phyloP scores from a whole-genome alignment of 208 protist species.

The Ichthyophonus hoferi region DNA sequence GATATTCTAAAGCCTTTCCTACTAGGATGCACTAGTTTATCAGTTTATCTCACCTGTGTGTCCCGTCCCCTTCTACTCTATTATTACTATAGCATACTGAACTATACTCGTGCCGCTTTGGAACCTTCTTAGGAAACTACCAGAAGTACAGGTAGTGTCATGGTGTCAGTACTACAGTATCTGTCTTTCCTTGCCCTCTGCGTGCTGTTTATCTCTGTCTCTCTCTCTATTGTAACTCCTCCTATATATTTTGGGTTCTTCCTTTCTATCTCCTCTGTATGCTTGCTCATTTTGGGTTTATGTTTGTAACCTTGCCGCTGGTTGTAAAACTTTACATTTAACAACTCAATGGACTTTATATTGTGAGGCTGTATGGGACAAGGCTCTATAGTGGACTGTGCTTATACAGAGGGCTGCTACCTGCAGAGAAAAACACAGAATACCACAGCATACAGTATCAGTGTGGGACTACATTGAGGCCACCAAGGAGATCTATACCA shows the following conservation, averaged over 20 bases:
- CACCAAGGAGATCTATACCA: background rate
- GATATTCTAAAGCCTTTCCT: background rate
- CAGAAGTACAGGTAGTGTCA: conserved; percentile 17
- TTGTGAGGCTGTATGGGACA: background rate
- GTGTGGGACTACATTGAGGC: background rate
- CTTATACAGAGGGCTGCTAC: no score
- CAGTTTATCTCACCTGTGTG: background rate
- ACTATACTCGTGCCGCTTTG: background rate
- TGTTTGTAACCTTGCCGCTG: no score
- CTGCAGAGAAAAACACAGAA: background rate
- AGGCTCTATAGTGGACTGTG: background rate
- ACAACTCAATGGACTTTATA: background rate
- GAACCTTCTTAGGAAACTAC: conserved; percentile 11
- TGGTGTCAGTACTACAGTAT: no score
- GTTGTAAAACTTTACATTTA: no score
- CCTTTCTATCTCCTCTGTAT: no score
- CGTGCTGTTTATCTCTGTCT: no score
- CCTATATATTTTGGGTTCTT: no score
- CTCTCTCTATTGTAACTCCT: no score
- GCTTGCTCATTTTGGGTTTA: no score
- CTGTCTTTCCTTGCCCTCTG: no score
- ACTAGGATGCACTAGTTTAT: background rate
- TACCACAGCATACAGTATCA: background rate
- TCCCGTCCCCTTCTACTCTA: background rate
- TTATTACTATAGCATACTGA: background rate